Evolutionary conservation across 257 asterid genomes (phyloP), one percentile per base, ranked within the genome.

Genomic region (Lavandula angustifolia): DNA sequence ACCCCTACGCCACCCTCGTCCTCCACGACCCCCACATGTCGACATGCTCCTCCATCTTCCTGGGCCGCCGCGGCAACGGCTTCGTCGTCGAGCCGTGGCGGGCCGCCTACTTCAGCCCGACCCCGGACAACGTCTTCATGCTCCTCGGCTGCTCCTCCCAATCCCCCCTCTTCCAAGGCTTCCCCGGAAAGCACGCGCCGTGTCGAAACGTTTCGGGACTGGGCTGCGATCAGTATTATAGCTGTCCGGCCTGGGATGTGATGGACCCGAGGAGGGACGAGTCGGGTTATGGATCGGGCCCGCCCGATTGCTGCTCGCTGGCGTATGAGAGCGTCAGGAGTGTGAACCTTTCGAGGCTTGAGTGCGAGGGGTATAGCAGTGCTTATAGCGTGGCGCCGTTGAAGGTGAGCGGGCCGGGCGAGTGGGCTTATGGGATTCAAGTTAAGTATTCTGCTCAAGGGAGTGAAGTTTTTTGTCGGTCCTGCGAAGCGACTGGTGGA

Each of bases 1-100:
- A 89, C 27, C 87, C 96, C 9, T 92, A 87, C 61, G 76, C 69
- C 6, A 76, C 95, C 40, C 95, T 92, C 37, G 81, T 87, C 4
- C 72, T 92, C 13, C 91, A 87, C 14, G 98, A 92, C 44, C 90
- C 98, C 12, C 97, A 92, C 83, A 87, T 92, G 95, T 92, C 98
- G 18, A 87, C 79, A 1, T 92, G 98, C 13, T 76, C 81, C 40
- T 77, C 95, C 32, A 74, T 89, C 10, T 74, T 84, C 34, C 85
- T 87, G 0, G 98, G 96, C 5, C 75, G 84, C 44, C 84, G 95
- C 1, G 98, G 97, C 6, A 92, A 92, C 50, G 98, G 98, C 33
- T 92, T 92, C 38, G 95, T 78, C 2, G 84, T 92, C 32, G 97
- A 92, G 81, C 78, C 83, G 1, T 85, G 87, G 89, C 89, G 92